Conservation (phyloP, 108 stramenopile genomes). For the Pseudonitzschia multiseries region DNA sequence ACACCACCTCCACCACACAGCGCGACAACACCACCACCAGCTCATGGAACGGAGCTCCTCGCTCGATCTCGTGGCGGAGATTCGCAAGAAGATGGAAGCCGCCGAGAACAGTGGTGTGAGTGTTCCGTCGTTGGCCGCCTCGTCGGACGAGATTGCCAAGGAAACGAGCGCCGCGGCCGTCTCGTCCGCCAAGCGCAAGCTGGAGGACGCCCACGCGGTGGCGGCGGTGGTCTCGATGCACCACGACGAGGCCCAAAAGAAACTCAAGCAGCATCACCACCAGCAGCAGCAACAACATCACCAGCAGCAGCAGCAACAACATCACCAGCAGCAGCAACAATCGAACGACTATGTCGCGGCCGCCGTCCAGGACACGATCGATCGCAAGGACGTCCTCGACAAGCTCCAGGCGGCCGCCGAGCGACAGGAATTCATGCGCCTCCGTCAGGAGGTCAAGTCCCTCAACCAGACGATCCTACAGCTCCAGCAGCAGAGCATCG, state of each 20-base stretch:
- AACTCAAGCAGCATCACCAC: neutral
- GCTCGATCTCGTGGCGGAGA: neutral
- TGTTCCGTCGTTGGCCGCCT: neutral
- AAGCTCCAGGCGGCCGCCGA: conserved; percentile 12
- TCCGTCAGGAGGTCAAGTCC: neutral
- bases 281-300: neutral
- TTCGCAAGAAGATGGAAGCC: conserved; percentile 14
- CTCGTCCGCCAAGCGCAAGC: neutral
- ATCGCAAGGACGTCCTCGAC: conserved; percentile 10
- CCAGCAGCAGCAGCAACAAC: neutral
- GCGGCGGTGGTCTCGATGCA: neutral
- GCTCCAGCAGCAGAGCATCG: conserved; percentile 10
- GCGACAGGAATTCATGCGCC: conserved; percentile 9
- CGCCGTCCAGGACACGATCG: conserved; percentile 12
- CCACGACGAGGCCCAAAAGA: neutral
- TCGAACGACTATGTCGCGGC: neutral
- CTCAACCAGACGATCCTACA: conserved; percentile 6
- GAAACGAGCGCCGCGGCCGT: neutral
- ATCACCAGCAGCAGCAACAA: conserved; percentile 3
- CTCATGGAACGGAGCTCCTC: neutral
- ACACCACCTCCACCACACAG: neutral
- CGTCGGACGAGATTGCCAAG: neutral
- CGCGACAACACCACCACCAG: neutral
- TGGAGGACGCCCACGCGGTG: neutral
- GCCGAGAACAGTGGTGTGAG: too few relatives aligned